Conservation (phyloP, 2,329 filamentous ascomycete species). For the Tolypocladium tundrense region DNA sequence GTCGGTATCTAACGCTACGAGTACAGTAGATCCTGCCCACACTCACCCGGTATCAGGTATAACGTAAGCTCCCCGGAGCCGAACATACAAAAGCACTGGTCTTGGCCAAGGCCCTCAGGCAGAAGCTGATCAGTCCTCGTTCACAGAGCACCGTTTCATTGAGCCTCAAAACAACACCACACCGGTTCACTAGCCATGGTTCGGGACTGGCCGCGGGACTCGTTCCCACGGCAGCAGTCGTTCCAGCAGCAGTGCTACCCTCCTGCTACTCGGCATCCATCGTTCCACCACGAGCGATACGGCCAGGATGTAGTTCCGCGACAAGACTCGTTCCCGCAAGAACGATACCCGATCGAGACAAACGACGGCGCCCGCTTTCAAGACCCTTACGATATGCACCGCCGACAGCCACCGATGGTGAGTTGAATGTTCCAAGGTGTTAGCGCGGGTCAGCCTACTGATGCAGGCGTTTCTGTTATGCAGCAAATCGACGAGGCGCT, state of each 20-base stretch:
- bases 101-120: neutral
- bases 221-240: constrained; percentile 23
- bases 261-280: constrained; percentile 16
- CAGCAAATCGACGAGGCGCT: constrained; percentile 42
- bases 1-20: neutral
- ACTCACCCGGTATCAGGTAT: neutral
- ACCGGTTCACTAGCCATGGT: constrained; percentile 22
- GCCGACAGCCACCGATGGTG: constrained; percentile 30
- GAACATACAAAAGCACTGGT: neutral
- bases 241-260: constrained; percentile 14
- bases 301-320: constrained; percentile 16
- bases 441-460: neutral
- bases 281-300: constrained; percentile 20
- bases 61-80: neutral
- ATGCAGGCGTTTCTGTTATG: neutral
- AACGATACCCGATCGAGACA: constrained; percentile 17
- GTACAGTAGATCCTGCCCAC: neutral
- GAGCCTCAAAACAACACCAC: neutral
- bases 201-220: constrained; percentile 27
- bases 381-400: constrained; percentile 22
- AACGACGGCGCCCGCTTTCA: constrained; percentile 23
- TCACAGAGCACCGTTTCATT: neutral
- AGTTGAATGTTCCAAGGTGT: constrained; percentile 2
- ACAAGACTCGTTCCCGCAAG: constrained; percentile 16
- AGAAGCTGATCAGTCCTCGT: neutral